phyloP scores from a whole-genome alignment of 371 early-diverging fungal genomes.

The Apophysomyces variabilis region DNA sequence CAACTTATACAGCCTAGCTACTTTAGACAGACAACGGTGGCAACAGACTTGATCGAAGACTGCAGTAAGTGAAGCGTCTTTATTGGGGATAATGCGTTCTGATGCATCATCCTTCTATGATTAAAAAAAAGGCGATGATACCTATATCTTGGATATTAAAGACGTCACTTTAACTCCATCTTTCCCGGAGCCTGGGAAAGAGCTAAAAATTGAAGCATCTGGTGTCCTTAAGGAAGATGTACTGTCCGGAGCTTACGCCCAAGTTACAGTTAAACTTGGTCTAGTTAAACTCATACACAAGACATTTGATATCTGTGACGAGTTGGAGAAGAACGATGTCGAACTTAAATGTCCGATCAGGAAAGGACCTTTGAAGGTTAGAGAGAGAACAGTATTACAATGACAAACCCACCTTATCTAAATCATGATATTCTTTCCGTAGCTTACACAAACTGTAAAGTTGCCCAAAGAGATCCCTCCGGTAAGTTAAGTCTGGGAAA shows the following conservation, averaged over 20 bases:
- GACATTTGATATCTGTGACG: slow-evolving; percentile 58
- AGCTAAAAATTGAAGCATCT: slow-evolving; percentile 54
- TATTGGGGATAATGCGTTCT: not conserved
- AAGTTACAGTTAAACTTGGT: slow-evolving; percentile 58
- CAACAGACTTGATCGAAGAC: slow-evolving; percentile 15
- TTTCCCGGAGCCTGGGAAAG: slow-evolving; percentile 63
- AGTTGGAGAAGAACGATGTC: slow-evolving; percentile 48
- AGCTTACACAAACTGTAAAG: slow-evolving; percentile 8
- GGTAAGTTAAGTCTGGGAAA: slow-evolving; percentile 4
- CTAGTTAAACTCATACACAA: slow-evolving; percentile 43
- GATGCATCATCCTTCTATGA: too few relatives aligned
- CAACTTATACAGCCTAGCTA: not conserved
- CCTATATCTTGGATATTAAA: slow-evolving; percentile 20
- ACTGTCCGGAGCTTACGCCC: slow-evolving; percentile 52
- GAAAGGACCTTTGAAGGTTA: slow-evolving; percentile 21
- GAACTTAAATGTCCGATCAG: slow-evolving; percentile 23
- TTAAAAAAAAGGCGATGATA: slow-evolving; percentile 12
- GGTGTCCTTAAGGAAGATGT: slow-evolving; percentile 49
- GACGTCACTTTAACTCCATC: slow-evolving; percentile 25
- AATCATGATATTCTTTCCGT: not conserved
- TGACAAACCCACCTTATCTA: not conserved
- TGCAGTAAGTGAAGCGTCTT: slow-evolving; percentile 9
- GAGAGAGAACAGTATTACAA: not conserved
- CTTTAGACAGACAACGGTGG: not conserved
- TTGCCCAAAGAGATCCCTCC: slow-evolving; percentile 14